phyloP scores from a whole-genome alignment of 2,329 filamentous ascomycete genomes.

The Alternaria longipes region DNA sequence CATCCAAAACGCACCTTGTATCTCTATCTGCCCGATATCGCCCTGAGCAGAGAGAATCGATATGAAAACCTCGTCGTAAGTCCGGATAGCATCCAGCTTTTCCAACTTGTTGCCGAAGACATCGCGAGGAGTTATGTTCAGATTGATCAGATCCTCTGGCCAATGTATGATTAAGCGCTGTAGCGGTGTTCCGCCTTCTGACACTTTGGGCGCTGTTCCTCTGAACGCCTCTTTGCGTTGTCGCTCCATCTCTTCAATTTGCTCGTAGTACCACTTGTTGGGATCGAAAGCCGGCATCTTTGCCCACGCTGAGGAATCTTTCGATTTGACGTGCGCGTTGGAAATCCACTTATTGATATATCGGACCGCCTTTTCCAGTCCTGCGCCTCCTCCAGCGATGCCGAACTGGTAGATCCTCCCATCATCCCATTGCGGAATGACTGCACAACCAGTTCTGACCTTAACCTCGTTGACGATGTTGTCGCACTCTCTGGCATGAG shows the following conservation, averaged over 20 bases:
- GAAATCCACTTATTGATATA: slow-evolving; percentile 44
- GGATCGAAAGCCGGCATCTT: slow-evolving; percentile 36
- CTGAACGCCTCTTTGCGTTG: slow-evolving; percentile 35
- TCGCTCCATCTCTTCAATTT: slow-evolving; percentile 25
- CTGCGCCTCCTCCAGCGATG: slow-evolving; percentile 30
- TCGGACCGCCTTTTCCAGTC: slow-evolving; percentile 29
- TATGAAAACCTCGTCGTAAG: slow-evolving; percentile 41
- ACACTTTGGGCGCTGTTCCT: slow-evolving; percentile 21
- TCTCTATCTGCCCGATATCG: slow-evolving; percentile 30
- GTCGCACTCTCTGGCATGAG: slow-evolving; percentile 23
- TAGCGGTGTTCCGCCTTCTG: slow-evolving; percentile 13
- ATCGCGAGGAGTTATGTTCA: slow-evolving; percentile 30
- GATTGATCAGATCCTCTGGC: slow-evolving; percentile 32
- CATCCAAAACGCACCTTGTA: slow-evolving; percentile 11
- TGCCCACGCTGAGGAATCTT: slow-evolving; percentile 38
- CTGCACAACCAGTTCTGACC: slow-evolving; percentile 28
- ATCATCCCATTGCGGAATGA: slow-evolving; percentile 25
- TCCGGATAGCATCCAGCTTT: slow-evolving; percentile 39
- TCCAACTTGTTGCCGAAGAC: slow-evolving; percentile 42
- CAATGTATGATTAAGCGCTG: slow-evolving; percentile 23
- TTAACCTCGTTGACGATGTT: slow-evolving; percentile 26
- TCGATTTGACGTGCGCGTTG: slow-evolving; percentile 27
- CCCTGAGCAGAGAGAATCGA: slow-evolving; percentile 16
- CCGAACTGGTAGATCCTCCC: slow-evolving; percentile 33
- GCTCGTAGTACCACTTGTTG: slow-evolving; percentile 35